Evolutionary conservation across 495 filamentous ascomycete genomes (phyloP).

Genomic region (Lasiosphaeriaceae sp.): DNA sequence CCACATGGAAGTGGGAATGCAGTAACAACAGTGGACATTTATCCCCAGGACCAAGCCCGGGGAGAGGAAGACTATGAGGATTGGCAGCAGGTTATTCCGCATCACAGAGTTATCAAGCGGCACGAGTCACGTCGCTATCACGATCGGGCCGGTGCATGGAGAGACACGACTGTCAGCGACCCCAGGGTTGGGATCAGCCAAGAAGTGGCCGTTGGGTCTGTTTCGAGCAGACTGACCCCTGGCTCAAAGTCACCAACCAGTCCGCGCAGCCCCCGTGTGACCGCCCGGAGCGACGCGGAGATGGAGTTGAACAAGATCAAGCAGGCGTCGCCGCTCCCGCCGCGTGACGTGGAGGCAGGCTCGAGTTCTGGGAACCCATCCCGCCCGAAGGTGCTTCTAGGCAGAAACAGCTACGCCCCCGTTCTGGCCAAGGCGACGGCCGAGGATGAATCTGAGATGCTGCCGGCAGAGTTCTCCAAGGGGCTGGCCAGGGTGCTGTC

Average conservation of each 20-base stretch:
- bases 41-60: neutral
- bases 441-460: slow-evolving; percentile 19
- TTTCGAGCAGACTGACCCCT: slow-evolving; percentile 12
- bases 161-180: slow-evolving; percentile 42
- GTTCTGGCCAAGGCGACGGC: slow-evolving; percentile 23
- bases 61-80: slow-evolving; percentile 8
- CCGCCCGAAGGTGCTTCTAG: slow-evolving; percentile 17
- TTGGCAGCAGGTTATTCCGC: slow-evolving; percentile 24
- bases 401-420: slow-evolving; percentile 31
- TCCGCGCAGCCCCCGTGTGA: slow-evolving; percentile 19
- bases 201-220: slow-evolving; percentile 33
- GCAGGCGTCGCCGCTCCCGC: slow-evolving; percentile 3
- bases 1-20: neutral
- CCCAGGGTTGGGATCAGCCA: slow-evolving; percentile 43
- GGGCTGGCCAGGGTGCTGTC: slow-evolving; percentile 20
- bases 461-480: slow-evolving; percentile 30
- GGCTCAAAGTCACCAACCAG: slow-evolving; percentile 13
- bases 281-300: slow-evolving; percentile 36
- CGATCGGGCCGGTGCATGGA: slow-evolving; percentile 47
- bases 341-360: neutral
- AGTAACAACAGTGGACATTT: neutral
- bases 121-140: slow-evolving; percentile 41
- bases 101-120: slow-evolving; percentile 43
- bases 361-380: slow-evolving; percentile 1
- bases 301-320: slow-evolving; percentile 38